Evolutionary conservation across 306 rosid genomes (phyloP).

Genomic region (Acmispon strigosus): DNA sequence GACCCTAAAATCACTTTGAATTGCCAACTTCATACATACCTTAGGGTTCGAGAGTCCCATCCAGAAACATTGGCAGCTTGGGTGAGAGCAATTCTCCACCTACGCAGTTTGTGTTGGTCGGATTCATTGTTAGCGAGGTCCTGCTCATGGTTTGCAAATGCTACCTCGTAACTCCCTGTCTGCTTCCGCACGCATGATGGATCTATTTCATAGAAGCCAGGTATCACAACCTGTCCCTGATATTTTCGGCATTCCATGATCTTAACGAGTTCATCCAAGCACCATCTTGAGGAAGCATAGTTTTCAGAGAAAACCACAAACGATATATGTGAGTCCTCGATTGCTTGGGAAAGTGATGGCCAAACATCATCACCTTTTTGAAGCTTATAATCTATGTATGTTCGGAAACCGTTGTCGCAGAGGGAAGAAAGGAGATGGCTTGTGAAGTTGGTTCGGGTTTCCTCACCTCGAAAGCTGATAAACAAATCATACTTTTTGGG

Average conservation of each 20-base stretch:
- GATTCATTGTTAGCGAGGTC: neutral
- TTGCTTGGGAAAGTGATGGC: neutral
- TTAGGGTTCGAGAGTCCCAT: neutral
- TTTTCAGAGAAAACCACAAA: neutral
- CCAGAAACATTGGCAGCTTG: conserved; percentile 17
- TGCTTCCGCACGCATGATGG: neutral
- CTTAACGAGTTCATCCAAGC: neutral
- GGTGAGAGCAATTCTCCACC: conserved; percentile 3
- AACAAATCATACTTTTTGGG: too few species aligned
- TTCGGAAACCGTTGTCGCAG: neutral
- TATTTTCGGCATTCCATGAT: neutral
- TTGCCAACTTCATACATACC: neutral
- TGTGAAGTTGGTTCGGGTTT: neutral
- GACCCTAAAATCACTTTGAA: too few species aligned
- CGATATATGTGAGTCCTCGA: neutral
- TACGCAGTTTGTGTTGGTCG: neutral
- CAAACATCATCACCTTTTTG: neutral
- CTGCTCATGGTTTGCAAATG: neutral
- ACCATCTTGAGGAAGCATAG: neutral
- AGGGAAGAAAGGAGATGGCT: neutral
- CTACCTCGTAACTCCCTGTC: neutral
- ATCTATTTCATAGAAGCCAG: conserved; percentile 3
- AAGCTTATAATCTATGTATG: neutral
- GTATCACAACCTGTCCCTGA: neutral
- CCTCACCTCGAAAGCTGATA: neutral